Percentiles rank a stretch among this genome's conserved stretches.
Evolutionary conservation across 495 filamentous ascomycete species (phyloP).

Genomic region (Glutinoglossum americanum): DNA sequence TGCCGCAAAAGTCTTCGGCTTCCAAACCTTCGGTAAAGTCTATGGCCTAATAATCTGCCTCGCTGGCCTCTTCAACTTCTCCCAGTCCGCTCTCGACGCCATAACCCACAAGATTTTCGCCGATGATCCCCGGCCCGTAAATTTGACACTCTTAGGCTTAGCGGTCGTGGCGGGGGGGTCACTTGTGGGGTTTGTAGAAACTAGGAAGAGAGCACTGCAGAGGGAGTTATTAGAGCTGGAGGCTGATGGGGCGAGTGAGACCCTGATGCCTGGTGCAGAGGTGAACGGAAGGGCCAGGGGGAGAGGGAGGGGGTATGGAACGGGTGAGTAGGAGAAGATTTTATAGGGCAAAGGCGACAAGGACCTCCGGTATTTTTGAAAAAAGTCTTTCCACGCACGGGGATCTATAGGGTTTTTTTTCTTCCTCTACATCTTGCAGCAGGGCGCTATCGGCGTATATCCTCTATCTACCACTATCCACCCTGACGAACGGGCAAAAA

Average conservation of each 20-base stretch:
- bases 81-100: slow-evolving; percentile 62
- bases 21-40: slow-evolving; percentile 83
- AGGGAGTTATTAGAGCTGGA: not conserved
- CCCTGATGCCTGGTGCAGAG: not conserved
- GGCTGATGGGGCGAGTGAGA: slow-evolving; percentile 1
- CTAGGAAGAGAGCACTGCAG: not conserved
- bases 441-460: too few species aligned
- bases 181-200: not conserved
- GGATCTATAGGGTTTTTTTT: too few species aligned
- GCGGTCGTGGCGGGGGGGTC: slow-evolving; percentile 23
- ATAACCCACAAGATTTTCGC: slow-evolving; percentile 51
- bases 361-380: too few species aligned
- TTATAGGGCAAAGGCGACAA: too few species aligned
- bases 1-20: slow-evolving; percentile 86
- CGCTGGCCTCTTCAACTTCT: slow-evolving; percentile 71
- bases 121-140: slow-evolving; percentile 59
- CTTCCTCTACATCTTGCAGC: too few species aligned
- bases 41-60: slow-evolving; percentile 89
- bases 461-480: too few species aligned
- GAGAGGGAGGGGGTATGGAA: not conserved
- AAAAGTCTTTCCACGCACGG: too few species aligned
- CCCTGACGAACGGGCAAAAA: too few species aligned
- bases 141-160: slow-evolving; percentile 38
- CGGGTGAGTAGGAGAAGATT: too few species aligned
- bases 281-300: not conserved